Evolutionary conservation across 2,329 filamentous ascomycete species (phyloP).

Genomic region (Stachybotrys elegans): DNA sequence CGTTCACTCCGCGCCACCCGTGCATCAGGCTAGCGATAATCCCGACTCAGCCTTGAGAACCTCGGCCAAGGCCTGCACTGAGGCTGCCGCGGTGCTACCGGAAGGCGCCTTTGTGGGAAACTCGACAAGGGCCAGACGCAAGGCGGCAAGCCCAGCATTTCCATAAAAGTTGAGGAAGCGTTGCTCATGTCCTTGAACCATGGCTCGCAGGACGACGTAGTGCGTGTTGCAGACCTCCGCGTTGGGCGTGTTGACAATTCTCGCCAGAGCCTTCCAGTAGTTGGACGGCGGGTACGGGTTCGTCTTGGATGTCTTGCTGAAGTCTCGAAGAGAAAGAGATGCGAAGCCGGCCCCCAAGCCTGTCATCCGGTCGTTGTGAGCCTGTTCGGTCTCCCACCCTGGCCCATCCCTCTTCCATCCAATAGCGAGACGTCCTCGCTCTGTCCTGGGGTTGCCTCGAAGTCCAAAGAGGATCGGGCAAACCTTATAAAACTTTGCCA

Average conservation of each 20-base stretch:
- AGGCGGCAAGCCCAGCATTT: constrained; percentile 63
- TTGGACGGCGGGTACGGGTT: constrained; percentile 74
- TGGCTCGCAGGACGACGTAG: constrained; percentile 62
- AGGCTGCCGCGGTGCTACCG: constrained; percentile 44
- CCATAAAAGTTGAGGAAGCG: constrained; percentile 81
- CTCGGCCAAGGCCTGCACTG: constrained; percentile 48
- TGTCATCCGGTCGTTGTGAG: constrained; percentile 77
- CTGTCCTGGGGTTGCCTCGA: constrained; percentile 68
- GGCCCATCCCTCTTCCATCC: constrained; percentile 66
- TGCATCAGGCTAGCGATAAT: constrained; percentile 34
- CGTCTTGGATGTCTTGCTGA: constrained; percentile 59
- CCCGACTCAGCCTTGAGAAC: constrained; percentile 47
- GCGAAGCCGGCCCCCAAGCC: constrained; percentile 82
- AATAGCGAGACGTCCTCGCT: constrained; percentile 59
- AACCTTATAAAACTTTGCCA: constrained; percentile 74
- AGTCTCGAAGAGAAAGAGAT: constrained; percentile 77
- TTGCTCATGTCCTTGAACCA: constrained; percentile 68
- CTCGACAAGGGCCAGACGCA: constrained; percentile 68
- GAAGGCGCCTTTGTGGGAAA: constrained; percentile 55
- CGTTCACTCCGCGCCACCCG: not conserved
- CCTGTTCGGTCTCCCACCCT: constrained; percentile 60
- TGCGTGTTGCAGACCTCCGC: constrained; percentile 68
- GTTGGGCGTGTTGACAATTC: constrained; percentile 70
- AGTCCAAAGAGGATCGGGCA: constrained; percentile 87
- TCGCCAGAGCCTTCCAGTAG: constrained; percentile 77